Evolutionary conservation across 306 rosid species (phyloP).

Genomic region (Corylus heterophylla): DNA sequence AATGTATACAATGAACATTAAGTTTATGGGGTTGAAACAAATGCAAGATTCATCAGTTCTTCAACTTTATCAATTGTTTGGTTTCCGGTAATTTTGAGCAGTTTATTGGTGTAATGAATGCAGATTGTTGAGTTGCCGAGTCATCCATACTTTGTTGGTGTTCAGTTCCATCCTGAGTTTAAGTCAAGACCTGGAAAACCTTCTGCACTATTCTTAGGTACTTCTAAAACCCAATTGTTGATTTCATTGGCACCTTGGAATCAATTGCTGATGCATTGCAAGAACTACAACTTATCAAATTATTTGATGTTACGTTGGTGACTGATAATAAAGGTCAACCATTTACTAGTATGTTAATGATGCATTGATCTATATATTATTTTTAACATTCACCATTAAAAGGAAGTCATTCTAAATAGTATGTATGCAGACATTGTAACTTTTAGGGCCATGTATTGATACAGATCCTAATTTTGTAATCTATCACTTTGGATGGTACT

Average conservation of each 20-base stretch:
- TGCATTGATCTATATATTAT: not conserved
- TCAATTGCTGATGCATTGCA: not conserved
- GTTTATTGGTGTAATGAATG: slow-evolving; percentile 27
- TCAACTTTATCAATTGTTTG: not conserved
- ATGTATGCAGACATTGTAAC: not conserved
- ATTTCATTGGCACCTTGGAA: not conserved
- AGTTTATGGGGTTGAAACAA: not conserved
- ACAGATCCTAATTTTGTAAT: not conserved
- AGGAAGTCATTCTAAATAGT: not conserved
- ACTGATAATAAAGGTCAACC: not conserved
- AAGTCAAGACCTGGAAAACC: slow-evolving; percentile 91
- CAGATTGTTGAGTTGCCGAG: slow-evolving; percentile 80
- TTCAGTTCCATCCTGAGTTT: slow-evolving; percentile 89
- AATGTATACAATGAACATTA: not conserved
- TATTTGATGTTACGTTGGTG: not conserved
- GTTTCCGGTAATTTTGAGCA: not conserved
- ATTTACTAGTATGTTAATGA: not conserved
- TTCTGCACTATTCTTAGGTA: slow-evolving; percentile 77
- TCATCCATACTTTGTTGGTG: slow-evolving; percentile 84
- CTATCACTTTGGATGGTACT: too few species aligned
- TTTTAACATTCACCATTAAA: not conserved
- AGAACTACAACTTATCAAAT: not conserved
- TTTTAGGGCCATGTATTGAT: too few species aligned
- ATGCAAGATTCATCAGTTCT: not conserved
- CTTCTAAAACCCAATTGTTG: slow-evolving; percentile 3